Evolutionary conservation across 2,329 filamentous ascomycete genomes (phyloP).

Genomic region (Colletotrichum magnum): DNA sequence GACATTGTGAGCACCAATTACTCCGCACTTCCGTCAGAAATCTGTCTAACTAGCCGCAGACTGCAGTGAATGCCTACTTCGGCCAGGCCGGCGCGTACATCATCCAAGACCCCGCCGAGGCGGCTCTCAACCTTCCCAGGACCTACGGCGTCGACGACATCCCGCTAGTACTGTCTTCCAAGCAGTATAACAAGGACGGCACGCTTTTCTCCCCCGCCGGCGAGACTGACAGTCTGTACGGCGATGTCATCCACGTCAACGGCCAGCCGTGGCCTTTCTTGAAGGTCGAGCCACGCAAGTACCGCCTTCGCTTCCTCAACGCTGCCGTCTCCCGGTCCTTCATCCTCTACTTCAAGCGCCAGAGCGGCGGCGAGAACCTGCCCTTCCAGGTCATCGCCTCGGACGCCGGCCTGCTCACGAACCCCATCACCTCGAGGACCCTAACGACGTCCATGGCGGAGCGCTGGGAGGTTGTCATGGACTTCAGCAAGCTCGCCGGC

Average conservation of each 20-base stretch:
- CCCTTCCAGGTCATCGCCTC: conserved; percentile 68
- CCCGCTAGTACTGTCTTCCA: conserved; percentile 63
- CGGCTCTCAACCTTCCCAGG: conserved; percentile 62
- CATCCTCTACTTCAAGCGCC: conserved; percentile 60
- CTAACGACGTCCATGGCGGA: conserved; percentile 68
- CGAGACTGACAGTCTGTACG: conserved; percentile 64
- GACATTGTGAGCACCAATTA: conserved; percentile 45
- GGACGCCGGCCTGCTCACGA: conserved; percentile 65
- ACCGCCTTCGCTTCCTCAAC: conserved; percentile 69
- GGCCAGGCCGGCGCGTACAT: conserved; percentile 72
- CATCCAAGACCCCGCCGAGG: conserved; percentile 64
- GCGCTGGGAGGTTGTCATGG: conserved; percentile 70
- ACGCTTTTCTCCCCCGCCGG: conserved; percentile 61
- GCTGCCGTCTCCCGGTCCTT: conserved; percentile 64
- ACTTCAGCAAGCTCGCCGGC: conserved; percentile 64
- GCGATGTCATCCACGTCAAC: conserved; percentile 72
- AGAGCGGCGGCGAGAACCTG: conserved; percentile 48
- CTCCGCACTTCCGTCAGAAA: fast-evolving
- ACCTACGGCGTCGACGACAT: conserved; percentile 67
- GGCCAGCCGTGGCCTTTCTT: conserved; percentile 72
- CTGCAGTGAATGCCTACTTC: conserved; percentile 68
- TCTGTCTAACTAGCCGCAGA: conserved; percentile 46
- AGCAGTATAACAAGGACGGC: conserved; percentile 66
- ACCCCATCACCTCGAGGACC: conserved; percentile 58
- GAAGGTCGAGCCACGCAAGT: conserved; percentile 72